These are phyloP conservation scores for Boletus rex-veris DNA, from an alignment of 768 basidiomycete species.

Conservation along the genomic window DNA sequence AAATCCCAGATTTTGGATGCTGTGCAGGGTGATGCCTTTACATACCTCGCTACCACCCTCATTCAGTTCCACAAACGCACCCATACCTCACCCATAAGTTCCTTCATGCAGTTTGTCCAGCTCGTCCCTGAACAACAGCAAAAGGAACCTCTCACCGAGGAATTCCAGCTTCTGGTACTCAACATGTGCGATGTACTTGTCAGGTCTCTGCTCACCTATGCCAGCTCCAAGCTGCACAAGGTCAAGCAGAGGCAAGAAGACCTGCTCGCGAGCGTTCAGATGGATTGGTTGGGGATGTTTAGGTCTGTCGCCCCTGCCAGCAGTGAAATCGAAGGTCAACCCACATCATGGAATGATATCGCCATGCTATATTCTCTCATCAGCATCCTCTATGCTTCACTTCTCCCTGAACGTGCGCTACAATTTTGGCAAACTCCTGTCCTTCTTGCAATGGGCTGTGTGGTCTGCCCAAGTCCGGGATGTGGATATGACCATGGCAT, in stretches of 20 bases:
- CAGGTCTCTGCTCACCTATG: conserved; percentile 67
- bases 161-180: conserved; percentile 52
- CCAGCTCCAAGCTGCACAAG: conserved; percentile 77
- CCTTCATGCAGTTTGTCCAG: conserved; percentile 40
- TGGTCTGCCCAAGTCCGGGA: conserved; percentile 80
- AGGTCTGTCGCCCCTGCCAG: conserved; percentile 43
- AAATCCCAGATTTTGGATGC: conserved; percentile 81
- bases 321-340: conserved; percentile 40
- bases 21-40: conserved; percentile 79
- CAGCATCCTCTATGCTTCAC: conserved; percentile 70
- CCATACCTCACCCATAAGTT: conserved; percentile 32
- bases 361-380: conserved; percentile 82
- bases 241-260: conserved; percentile 92
- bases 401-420: conserved; percentile 72
- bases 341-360: conserved; percentile 73
- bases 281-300: conserved; percentile 55
- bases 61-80: conserved; percentile 48
- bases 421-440: conserved; percentile 77
- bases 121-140: too few species aligned
- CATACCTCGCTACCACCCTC: conserved; percentile 61
- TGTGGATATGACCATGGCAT: conserved; percentile 65
- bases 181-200: conserved; percentile 68
- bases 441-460: conserved; percentile 87
- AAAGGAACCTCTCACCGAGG: conserved; percentile 40
- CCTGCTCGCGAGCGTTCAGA: conserved; percentile 61